phyloP scores from a whole-genome alignment of 1,284 basidiomycete genomes.

The Tremellales sp. region DNA sequence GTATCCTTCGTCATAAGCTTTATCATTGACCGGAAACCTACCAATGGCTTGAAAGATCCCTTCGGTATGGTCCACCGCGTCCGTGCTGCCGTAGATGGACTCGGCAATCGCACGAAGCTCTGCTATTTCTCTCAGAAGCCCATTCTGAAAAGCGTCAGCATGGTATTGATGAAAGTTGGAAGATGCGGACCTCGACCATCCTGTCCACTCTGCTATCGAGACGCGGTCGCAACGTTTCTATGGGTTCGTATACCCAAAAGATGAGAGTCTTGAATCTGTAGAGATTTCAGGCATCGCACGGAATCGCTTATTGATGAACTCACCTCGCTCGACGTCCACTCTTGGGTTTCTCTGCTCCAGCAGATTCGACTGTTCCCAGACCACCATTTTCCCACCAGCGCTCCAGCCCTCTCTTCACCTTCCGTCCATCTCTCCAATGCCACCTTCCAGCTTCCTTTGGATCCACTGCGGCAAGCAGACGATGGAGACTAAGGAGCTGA shows the following conservation, averaged over 20 bases:
- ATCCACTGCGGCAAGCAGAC: constrained; percentile 68
- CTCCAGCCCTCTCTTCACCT: constrained; percentile 74
- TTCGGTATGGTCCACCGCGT: constrained; percentile 41
- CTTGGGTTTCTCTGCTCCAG: constrained; percentile 35
- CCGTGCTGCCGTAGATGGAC: constrained; percentile 33
- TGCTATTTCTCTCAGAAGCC: constrained; percentile 77
- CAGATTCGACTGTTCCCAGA: constrained; percentile 51
- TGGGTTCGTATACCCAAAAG: constrained; percentile 87
- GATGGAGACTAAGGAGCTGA: constrained; percentile 61
- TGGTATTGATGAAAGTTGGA: constrained; percentile 5
- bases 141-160: constrained; percentile 55
- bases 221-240: constrained; percentile 60
- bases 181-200: constrained; percentile 71
- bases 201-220: constrained; percentile 77
- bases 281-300: background rate
- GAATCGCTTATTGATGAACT: background rate
- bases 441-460: constrained; percentile 72
- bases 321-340: constrained; percentile 17
- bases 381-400: constrained; percentile 72
- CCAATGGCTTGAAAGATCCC: constrained; percentile 97
- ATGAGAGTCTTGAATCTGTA: constrained; percentile 74
- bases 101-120: constrained; percentile 50
- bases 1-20: constrained; percentile 61
- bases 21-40: constrained; percentile 38
- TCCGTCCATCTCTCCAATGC: constrained; percentile 94